A percentile compares a stretch with the other conserved stretches of the same genome.
Conservation (phyloP, 306 rosid species). For the Glycine latifolia region DNA sequence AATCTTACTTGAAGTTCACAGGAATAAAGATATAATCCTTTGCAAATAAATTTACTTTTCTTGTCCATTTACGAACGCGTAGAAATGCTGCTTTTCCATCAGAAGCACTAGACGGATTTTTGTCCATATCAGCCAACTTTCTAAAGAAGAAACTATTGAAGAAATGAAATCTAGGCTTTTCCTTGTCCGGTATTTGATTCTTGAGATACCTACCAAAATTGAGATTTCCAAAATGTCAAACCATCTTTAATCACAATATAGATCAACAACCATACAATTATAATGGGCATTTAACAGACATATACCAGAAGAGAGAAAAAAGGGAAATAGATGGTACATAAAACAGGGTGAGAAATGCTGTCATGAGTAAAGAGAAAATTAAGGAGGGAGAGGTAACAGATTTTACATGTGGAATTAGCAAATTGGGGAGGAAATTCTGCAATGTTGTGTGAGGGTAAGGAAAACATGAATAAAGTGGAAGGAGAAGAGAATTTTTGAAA, state of each 20-base stretch:
- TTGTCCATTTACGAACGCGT: conserved; percentile 97
- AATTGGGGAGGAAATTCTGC: not conserved
- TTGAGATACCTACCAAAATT: conserved; percentile 73
- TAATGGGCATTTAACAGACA: not conserved
- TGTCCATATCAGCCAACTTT: conserved; percentile 95
- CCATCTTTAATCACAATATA: not conserved
- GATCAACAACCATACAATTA: conserved; percentile 18
- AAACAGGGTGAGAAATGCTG: not conserved
- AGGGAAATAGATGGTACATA: not conserved
- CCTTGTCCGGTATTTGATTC: conserved; percentile 75
- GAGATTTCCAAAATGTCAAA: conserved; percentile 29
- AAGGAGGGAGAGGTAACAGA: not conserved
- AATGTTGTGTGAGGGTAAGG: not conserved
- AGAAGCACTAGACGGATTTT: conserved; percentile 90
- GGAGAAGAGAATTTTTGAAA: not conserved
- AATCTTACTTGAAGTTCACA: conserved; percentile 86
- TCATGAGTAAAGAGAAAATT: conserved; percentile 1
- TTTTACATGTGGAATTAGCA: not conserved
- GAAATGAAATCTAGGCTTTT: conserved; percentile 80
- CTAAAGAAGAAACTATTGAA: conserved; percentile 97
- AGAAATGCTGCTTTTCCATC: conserved; percentile 94
- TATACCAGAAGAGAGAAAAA: not conserved
- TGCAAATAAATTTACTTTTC: conserved; percentile 86
- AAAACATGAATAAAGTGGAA: not conserved
- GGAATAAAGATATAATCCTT: conserved; percentile 96